A percentile compares a stretch with the other conserved stretches of the same genome.
Evolutionary conservation across 768 basidiomycete species (phyloP).

Genomic region (Austroboletus eburneus): DNA sequence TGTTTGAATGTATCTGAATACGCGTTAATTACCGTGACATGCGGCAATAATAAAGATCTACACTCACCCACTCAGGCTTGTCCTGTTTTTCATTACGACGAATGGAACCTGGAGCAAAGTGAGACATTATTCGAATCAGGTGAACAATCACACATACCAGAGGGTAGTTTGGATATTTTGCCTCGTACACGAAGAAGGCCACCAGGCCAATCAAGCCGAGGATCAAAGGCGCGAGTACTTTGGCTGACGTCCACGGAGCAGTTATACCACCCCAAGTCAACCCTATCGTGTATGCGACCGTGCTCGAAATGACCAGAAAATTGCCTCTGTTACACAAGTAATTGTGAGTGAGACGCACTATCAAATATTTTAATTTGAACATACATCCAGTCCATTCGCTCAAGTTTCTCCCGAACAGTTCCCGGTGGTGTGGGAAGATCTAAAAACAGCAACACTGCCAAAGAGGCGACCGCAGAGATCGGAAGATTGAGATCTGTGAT

Average conservation of each 20-base stretch:
- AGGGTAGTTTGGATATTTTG: slow-evolving; percentile 22
- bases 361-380: slow-evolving; percentile 2
- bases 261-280: slow-evolving; percentile 48
- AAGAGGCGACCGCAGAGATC: slow-evolving; percentile 27
- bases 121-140: background rate
- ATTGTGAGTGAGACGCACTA: background rate
- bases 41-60: background rate
- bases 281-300: slow-evolving; percentile 34
- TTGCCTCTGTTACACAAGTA: slow-evolving; percentile 34
- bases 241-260: slow-evolving; percentile 39
- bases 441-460: slow-evolving; percentile 30
- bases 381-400: slow-evolving; percentile 40
- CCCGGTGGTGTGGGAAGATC: slow-evolving; percentile 33
- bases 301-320: slow-evolving; percentile 35
- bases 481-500: slow-evolving; percentile 40
- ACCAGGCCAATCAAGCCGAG: slow-evolving; percentile 38
- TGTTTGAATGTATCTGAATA: slow-evolving; percentile 24
- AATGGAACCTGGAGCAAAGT: slow-evolving; percentile 7
- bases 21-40: background rate
- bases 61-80: slow-evolving; percentile 26
- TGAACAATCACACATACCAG: slow-evolving; percentile 20
- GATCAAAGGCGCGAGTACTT: slow-evolving; percentile 40
- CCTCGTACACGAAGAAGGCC: slow-evolving; percentile 40
- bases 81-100: slow-evolving; percentile 26
- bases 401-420: slow-evolving; percentile 32